Base-by-base conservation (phyloP, 257 asterid species). In the Parsonsia alboflavescens region DNA sequence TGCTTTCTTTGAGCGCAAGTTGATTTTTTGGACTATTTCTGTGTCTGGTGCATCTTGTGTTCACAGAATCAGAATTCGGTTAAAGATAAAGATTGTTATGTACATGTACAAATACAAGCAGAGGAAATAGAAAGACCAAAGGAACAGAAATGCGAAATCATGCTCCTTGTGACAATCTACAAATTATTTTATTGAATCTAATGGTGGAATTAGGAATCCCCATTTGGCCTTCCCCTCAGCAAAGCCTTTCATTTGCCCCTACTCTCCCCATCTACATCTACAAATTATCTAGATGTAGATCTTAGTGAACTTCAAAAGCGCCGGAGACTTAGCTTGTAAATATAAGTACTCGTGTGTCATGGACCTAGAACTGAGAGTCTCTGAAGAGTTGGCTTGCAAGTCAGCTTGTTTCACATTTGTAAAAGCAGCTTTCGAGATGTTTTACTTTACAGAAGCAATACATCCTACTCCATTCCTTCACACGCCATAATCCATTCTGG, bases 1-100 rank as follows among this genome's bases (percentile, higher is more conserved):
- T 33, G 45, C 61, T 52, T 71, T 48, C 65, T 53, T 52, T 71
- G 17, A 28, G 63, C 36, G 50, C 30, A 39, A 70, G 63, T 30
- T 50, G 26, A n/a, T 70, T 39, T n/a, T 21, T 36, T 6, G 16
- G 9, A 49, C 21, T 2, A 1, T 17, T 70, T 52, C 21, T 50
- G 57, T 2, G 10, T 54, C 61, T 1, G 2, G 49, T 17, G 74
- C 33, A 0, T 36, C 2, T 33, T 33, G 39, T 33, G 39, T 33
- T 33, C 39, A 33, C 39, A 33, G 3, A 52, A 30, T 49, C 54
- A 24, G 62, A 16, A 64, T 64, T 36, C 12, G 6, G 13, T n/a
- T 13, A 19, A 19, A 16, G 17, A 36, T 33, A 12, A 64, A 26
- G 26, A 36, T 13, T 30, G 22, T 15, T 62, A 16, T 33, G n/a